phyloP scores from a whole-genome alignment of 2,329 filamentous ascomycete species.

The Fusarium keratoplasticum region DNA sequence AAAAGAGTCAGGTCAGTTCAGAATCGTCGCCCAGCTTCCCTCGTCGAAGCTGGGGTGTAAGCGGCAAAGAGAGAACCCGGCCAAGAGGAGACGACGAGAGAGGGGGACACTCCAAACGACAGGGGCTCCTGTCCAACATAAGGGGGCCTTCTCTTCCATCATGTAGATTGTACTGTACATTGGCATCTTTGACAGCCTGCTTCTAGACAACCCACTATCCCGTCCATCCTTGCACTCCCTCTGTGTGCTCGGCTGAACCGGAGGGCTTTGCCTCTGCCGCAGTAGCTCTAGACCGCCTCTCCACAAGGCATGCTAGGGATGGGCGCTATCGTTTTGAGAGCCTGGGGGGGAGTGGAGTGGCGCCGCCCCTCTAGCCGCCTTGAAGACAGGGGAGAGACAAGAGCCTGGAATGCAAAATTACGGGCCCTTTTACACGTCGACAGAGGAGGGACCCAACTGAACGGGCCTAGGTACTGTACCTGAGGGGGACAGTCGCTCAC shows the following conservation, averaged over 20 bases:
- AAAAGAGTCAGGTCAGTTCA: not conserved
- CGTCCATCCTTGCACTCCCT: not conserved
- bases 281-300: not conserved
- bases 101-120: not conserved
- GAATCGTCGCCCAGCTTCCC: not conserved
- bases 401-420: not conserved
- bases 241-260: not conserved
- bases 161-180: not conserved
- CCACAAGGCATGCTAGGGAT: not conserved
- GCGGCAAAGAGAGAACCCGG: not conserved
- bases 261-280: not conserved
- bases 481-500: not conserved
- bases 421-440: not conserved
- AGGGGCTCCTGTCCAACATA: not conserved
- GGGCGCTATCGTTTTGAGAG: not conserved
- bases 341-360: not conserved
- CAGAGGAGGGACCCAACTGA: not conserved
- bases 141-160: not conserved
- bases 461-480: not conserved
- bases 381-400: not conserved
- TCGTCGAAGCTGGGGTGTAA: not conserved
- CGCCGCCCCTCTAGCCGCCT: not conserved
- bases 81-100: not conserved
- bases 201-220: not conserved
- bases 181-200: not conserved